Conservation (phyloP, 345 rosid species). For the Syzygium aqueum region DNA sequence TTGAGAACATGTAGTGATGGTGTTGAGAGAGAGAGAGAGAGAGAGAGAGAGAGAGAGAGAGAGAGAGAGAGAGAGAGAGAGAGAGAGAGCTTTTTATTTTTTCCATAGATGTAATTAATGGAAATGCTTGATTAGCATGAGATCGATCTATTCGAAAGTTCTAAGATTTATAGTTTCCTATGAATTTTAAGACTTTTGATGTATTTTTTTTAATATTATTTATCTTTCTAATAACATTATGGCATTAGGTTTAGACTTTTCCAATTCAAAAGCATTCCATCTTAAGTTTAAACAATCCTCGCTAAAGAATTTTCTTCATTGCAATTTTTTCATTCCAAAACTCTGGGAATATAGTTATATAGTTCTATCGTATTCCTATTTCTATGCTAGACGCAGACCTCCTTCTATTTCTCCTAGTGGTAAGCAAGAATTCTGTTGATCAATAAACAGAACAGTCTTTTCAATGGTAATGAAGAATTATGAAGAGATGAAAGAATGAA, state of each 20-base stretch:
- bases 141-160: background rate
- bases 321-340: too few species aligned
- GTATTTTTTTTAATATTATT: too few species aligned
- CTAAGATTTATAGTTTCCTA: background rate
- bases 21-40: too few species aligned
- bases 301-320: background rate
- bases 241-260: background rate
- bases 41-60: too few species aligned
- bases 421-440: background rate
- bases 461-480: background rate
- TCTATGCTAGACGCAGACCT: too few species aligned
- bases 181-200: background rate
- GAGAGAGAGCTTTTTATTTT: too few species aligned
- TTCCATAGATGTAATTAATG: background rate
- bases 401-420: too few species aligned
- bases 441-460: background rate
- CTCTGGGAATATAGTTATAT: too few species aligned
- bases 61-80: too few species aligned
- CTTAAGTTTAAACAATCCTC: background rate
- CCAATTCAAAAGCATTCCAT: background rate
- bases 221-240: fast-evolving
- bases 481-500: background rate
- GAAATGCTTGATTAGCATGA: background rate
- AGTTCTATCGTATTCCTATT: background rate
- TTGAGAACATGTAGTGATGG: too few species aligned